Base-by-base conservation (phyloP, 441 rosid species). In the Gossypium trilobum region DNA sequence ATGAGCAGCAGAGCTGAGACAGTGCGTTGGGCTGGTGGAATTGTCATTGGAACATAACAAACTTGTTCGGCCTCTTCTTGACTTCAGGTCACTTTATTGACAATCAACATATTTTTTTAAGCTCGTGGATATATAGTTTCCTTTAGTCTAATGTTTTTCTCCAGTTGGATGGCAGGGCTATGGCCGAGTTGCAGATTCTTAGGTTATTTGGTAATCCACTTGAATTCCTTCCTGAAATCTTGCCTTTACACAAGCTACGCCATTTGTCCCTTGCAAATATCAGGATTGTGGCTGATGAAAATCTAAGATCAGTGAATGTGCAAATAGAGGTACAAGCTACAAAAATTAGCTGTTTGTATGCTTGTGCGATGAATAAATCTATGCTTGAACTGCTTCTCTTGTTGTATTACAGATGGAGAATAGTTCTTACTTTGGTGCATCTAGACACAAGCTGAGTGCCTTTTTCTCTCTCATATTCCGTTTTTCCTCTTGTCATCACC, bases 391-490 rank as follows among this genome's bases (percentile, higher is more conserved):
- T 56, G 10, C 75, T 48, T 59, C 22, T 48, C 74, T 61, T 72
- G 78, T 44, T 74, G 39, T 80, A 75, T 78, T 71, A 80, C 86
- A 95, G 99, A 86, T 83, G 84, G 99, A 92, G 78, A 95, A 91
- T 79, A 89, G 78, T 73, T 95, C 97, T 78, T 95, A 95, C 79
- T 95, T 95, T 79, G 97, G 89, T 44, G 87, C 98, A 78, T 91
- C 99, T 77, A 85, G 85, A 74, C 97, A 95, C 89, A 92, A 92
- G 81, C 84, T 95, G 29, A 95, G 99, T 82, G 97, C 98, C 66
- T 95, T 95, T 84, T 95, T 91, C 87, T 88, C 99, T 77, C 97
- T 95, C 66, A 86, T 95, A 84, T 95, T 95, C 80, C 95, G 98
- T 72, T 95, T 89, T 83, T 95, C 97, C 29, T 95, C 99, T 57